Conservation (phyloP, 1,139 yeast genomes). For the Zygoascus meyerae region DNA sequence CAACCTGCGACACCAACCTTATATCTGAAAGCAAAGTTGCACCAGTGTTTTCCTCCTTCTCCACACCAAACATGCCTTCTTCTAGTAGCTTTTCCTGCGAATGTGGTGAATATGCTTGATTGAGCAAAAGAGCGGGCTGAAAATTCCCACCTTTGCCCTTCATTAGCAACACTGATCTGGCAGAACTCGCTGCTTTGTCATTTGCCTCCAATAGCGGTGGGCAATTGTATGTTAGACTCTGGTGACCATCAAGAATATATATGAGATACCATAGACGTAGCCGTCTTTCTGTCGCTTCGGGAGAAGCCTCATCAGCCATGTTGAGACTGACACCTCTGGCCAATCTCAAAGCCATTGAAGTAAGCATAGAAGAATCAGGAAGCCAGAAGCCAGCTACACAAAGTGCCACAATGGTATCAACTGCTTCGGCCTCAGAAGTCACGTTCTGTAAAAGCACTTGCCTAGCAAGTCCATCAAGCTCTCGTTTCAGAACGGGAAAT, state of each 20-base stretch:
- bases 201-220: slow-evolving; percentile 48
- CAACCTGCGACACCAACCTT: slow-evolving; percentile 65
- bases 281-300: slow-evolving; percentile 24
- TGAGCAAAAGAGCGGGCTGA: neutral
- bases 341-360: slow-evolving; percentile 60
- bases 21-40: slow-evolving; percentile 38
- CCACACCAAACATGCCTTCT: neutral
- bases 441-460: slow-evolving; percentile 39
- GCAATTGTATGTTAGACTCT: slow-evolving; percentile 55
- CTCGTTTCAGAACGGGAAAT: slow-evolving; percentile 38
- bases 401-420: slow-evolving; percentile 56
- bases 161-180: slow-evolving; percentile 6
- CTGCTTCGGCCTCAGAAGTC: slow-evolving; percentile 44
- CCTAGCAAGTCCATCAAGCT: slow-evolving; percentile 45
- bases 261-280: slow-evolving; percentile 61
- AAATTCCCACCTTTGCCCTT: neutral
- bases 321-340: slow-evolving; percentile 53
- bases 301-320: slow-evolving; percentile 12
- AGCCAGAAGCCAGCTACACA: slow-evolving; percentile 68
- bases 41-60: slow-evolving; percentile 23
- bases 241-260: slow-evolving; percentile 67
- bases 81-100: neutral
- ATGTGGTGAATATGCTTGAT: neutral
- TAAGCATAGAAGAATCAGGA: slow-evolving; percentile 57
- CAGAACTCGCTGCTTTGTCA: slow-evolving; percentile 30